Evolutionary conservation across 2,329 filamentous ascomycete species (phyloP), one percentile per base, ranked within the genome.

Genomic region (Phoma sp.): DNA sequence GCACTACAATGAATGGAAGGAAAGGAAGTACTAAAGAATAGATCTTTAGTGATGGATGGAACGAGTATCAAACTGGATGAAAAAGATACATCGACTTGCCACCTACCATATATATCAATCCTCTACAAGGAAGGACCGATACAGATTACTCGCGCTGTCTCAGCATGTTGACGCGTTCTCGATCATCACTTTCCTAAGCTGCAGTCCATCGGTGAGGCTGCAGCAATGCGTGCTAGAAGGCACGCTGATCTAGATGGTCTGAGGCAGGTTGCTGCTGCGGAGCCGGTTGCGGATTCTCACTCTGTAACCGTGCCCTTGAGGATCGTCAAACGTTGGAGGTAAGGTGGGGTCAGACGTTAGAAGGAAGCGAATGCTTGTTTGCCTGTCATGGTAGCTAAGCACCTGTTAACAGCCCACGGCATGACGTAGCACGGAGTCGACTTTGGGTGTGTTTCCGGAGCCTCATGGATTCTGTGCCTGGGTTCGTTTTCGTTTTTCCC

Each of bases 291-390:
- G 60, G 59, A 50, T 58, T 58, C 40, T 35, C 36, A 36, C 45
- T 45, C 62, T 69, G 66, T 63, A 57, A 68, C 66, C 42, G n/a
- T 30, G 37, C n/a, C 45, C 52, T 60, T 62, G 51, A 49, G 55
- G 58, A 60, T 52, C 41, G 51, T 55, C 52, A 65, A 69, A 69
- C 68, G 52, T 35, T 55, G 45, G 50, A 58, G 50, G 39, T 58
- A 50, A 47, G 43, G 32, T 51, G 35, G 36, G 42, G 13, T 48
- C 57, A 54, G 53, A 51, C 47, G 30, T 43, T 51, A 3, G 22
- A 27, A n/a, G 6, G 40, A 37, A 49, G 36, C 41, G 52, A 42
- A 46, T 42, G 46, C 52, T 50, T 55, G 41, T 55, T 41, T 55
- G 18, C 46, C n/a, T 50, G 52, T 50, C 46, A 50, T 22, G 46